These are phyloP conservation scores for Sophora flavescens DNA, from an alignment of 306 rosid species.

Conservation along the genomic window DNA sequence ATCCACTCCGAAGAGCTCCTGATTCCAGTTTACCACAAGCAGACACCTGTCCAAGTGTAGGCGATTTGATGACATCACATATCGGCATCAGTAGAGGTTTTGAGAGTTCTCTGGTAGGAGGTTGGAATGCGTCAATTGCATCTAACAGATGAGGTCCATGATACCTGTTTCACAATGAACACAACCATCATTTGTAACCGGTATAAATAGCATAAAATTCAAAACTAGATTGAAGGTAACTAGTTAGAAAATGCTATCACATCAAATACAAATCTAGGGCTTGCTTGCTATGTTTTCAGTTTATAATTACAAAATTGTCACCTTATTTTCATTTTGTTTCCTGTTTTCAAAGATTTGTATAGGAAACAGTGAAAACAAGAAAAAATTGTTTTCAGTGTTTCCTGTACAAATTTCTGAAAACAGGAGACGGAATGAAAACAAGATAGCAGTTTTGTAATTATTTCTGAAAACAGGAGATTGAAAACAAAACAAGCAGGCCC, in stretches of 20 bases:
- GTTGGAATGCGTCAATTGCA: conserved; percentile 85
- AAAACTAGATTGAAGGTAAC: not conserved
- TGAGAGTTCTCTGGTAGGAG: conserved; percentile 86
- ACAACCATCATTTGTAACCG: conserved; percentile 36
- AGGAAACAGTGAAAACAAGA: too few species aligned
- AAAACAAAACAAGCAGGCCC: too few species aligned
- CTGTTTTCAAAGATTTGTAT: too few species aligned
- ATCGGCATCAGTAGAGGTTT: conserved; percentile 93
- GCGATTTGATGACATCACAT: conserved; percentile 81
- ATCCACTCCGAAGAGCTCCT: conserved; percentile 92
- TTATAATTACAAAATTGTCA: too few species aligned
- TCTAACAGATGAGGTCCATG: conserved; percentile 82
- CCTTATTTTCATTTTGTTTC: too few species aligned
- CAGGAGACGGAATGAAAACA: too few species aligned
- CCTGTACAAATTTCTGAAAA: too few species aligned
- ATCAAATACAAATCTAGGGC: not conserved
- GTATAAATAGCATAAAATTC: conserved; percentile 19
- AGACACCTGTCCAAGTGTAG: conserved; percentile 79
- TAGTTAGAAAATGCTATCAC: conserved; percentile 2
- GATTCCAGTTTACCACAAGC: conserved; percentile 97
- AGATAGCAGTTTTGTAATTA: too few species aligned
- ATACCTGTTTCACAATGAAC: conserved; percentile 72
- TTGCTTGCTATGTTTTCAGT: too few species aligned
- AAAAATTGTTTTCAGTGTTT: too few species aligned
- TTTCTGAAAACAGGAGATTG: too few species aligned